phyloP scores from a whole-genome alignment of 768 basidiomycete species.

The Lepiota venenata region DNA sequence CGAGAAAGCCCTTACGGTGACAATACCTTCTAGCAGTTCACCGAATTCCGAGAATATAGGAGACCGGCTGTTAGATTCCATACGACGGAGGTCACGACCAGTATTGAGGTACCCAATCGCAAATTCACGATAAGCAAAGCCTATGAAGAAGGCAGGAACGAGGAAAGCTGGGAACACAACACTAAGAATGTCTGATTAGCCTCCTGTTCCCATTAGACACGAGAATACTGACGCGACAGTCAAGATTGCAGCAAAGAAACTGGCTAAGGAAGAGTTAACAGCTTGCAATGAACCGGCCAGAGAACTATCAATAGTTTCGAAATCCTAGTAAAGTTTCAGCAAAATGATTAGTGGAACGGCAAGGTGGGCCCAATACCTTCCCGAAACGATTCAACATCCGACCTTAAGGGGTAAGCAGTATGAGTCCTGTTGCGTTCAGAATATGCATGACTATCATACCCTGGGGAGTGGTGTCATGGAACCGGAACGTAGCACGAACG shows the following conservation, averaged over 20 bases:
- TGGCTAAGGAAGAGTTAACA: constrained; percentile 76
- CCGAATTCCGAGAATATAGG: constrained; percentile 84
- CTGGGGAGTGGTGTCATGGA: constrained; percentile 81
- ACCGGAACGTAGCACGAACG: constrained; percentile 80
- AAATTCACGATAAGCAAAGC: constrained; percentile 66
- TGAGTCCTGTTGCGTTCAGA: not conserved
- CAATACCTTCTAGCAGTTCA: constrained; percentile 85
- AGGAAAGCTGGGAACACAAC: constrained; percentile 82
- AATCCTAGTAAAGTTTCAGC: constrained; percentile 38
- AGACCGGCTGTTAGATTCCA: constrained; percentile 87
- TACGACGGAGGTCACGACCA: constrained; percentile 80
- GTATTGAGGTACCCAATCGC: constrained; percentile 75
- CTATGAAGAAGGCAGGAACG: constrained; percentile 71
- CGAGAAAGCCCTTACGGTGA: constrained; percentile 91
- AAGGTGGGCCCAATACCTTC: constrained; percentile 33
- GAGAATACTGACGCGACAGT: constrained; percentile 55
- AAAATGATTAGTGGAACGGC: constrained; percentile 9
- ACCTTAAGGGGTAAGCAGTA: constrained; percentile 33
- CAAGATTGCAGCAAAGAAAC: constrained; percentile 72
- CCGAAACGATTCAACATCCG: constrained; percentile 87
- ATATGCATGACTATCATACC: constrained; percentile 31
- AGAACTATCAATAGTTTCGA: constrained; percentile 82
- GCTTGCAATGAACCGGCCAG: constrained; percentile 66
- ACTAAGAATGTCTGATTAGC: constrained; percentile 26
- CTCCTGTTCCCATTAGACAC: not conserved